A percentile compares a stretch with the other conserved stretches of the same genome.
Evolutionary conservation across 2,329 filamentous ascomycete genomes (phyloP).

Genomic region (Aspergillus transmontanensis): DNA sequence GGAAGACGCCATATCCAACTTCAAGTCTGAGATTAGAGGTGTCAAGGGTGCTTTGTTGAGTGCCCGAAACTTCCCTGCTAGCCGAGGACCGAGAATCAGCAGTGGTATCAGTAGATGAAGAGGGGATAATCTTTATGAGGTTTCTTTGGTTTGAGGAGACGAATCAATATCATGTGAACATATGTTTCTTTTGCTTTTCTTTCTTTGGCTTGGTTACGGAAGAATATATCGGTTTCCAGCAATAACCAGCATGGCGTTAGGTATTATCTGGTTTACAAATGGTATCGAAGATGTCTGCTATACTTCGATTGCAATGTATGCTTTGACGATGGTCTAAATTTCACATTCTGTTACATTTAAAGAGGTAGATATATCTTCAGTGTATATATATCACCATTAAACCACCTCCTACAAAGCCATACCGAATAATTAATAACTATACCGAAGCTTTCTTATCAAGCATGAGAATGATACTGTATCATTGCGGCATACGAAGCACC

Average conservation of each 20-base stretch:
- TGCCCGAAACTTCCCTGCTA: conserved; percentile 60
- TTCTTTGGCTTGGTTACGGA: neutral
- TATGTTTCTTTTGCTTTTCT: neutral
- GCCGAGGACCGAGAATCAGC: conserved; percentile 31
- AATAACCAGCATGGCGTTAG: conserved; percentile 11
- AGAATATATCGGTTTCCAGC: conserved; percentile 1
- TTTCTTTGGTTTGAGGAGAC: neutral
- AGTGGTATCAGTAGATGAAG: conserved; percentile 18
- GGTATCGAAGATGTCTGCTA: neutral
- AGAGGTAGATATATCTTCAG: neutral
- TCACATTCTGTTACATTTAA: neutral
- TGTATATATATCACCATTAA: neutral
- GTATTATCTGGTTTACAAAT: neutral
- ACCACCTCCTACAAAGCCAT: neutral
- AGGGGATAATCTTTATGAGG: neutral
- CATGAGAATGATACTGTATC: too few relatives aligned
- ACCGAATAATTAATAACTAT: neutral
- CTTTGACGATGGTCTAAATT: neutral
- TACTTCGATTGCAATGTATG: neutral
- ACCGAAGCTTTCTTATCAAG: neutral
- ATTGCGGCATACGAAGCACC: too few relatives aligned
- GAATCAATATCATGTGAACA: neutral
- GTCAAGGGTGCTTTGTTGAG: conserved; percentile 67
- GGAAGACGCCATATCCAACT: conserved; percentile 59
- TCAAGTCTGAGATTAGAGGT: conserved; percentile 63